Evolutionary conservation across 495 filamentous ascomycete species (phyloP).

Genomic region (Aspergillus carlsbadensis): DNA sequence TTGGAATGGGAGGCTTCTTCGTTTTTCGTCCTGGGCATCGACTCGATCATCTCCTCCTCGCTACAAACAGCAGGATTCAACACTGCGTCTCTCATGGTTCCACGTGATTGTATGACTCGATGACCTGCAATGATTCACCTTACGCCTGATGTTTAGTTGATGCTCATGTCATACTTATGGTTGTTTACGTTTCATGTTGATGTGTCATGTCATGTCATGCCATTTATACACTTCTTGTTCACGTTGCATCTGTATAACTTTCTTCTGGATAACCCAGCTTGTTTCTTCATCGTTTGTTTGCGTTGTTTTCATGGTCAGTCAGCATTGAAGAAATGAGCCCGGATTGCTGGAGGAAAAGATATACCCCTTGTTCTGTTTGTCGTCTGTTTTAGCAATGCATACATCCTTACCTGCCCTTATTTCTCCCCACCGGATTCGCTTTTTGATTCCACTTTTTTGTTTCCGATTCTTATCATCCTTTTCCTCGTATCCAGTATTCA

Average conservation of each 20-base stretch:
- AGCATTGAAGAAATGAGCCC: conserved; percentile 24
- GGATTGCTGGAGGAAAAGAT: conserved; percentile 21
- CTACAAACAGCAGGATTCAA: conserved; percentile 24
- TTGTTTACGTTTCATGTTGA: conserved; percentile 19
- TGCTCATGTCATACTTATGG: conserved; percentile 24
- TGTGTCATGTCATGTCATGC: conserved; percentile 12
- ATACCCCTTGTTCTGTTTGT: conserved; percentile 18
- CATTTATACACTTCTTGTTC: conserved; percentile 16
- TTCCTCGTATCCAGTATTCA: neutral
- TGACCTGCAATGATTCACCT: conserved; percentile 46
- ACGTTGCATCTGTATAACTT: conserved; percentile 22
- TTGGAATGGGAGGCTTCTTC: conserved; percentile 19
- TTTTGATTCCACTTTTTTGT: conserved; percentile 9
- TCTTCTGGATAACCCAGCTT: conserved; percentile 18
- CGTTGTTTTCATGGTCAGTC: conserved; percentile 16
- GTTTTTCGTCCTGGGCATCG: conserved; percentile 12
- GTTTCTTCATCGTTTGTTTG: conserved; percentile 22
- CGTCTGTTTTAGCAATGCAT: conserved; percentile 9
- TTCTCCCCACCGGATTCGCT: too few species aligned
- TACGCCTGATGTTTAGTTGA: conserved; percentile 28
- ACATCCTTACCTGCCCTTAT: neutral
- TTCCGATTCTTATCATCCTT: neutral
- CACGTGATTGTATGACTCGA: conserved; percentile 51
- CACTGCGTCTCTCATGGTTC: conserved; percentile 34
- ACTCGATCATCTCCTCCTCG: conserved; percentile 13